A percentile compares a stretch with the other conserved stretches of the same genome.
These are phyloP conservation scores for Orychophragmus violaceus DNA, from an alignment of 345 rosid genomes.

Conservation along the genomic window DNA sequence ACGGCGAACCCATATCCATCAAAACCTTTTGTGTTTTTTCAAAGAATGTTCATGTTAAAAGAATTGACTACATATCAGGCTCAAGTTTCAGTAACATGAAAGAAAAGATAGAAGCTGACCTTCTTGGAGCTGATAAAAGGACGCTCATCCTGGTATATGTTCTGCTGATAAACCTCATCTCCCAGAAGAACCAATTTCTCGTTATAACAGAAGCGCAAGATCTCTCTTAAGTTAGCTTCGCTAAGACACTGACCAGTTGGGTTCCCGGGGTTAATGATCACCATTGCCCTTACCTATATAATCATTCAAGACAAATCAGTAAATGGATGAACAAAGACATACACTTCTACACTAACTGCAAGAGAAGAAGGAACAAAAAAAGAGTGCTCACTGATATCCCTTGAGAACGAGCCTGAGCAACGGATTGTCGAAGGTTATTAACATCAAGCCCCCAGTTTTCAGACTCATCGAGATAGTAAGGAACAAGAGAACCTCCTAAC, in stretches of 20 bases:
- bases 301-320: background rate
- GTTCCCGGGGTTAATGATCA: slow-evolving; percentile 98
- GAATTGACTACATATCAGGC: background rate
- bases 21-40: slow-evolving; percentile 41
- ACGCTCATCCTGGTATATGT: slow-evolving; percentile 91
- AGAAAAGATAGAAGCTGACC: slow-evolving; percentile 35
- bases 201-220: slow-evolving; percentile 63
- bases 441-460: slow-evolving; percentile 98
- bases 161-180: slow-evolving; percentile 99
- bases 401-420: slow-evolving; percentile 65
- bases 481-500: slow-evolving; percentile 88
- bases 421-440: slow-evolving; percentile 67
- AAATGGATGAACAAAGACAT: background rate
- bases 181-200: slow-evolving; percentile 85
- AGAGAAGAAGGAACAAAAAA: slow-evolving; percentile 10
- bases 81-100: background rate
- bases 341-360: background rate
- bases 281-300: slow-evolving; percentile 92
- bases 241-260: slow-evolving; percentile 99
- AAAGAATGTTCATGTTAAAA: slow-evolving; percentile 5
- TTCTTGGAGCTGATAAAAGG: slow-evolving; percentile 86
- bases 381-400: slow-evolving; percentile 73
- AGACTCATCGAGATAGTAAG: slow-evolving; percentile 85
- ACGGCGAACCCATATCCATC: slow-evolving; percentile 82
- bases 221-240: slow-evolving; percentile 81